A percentile compares a stretch with the other conserved stretches of the same genome.
phyloP scores from a whole-genome alignment of 805 yeast species.

The Yarrowia keelungensis region DNA sequence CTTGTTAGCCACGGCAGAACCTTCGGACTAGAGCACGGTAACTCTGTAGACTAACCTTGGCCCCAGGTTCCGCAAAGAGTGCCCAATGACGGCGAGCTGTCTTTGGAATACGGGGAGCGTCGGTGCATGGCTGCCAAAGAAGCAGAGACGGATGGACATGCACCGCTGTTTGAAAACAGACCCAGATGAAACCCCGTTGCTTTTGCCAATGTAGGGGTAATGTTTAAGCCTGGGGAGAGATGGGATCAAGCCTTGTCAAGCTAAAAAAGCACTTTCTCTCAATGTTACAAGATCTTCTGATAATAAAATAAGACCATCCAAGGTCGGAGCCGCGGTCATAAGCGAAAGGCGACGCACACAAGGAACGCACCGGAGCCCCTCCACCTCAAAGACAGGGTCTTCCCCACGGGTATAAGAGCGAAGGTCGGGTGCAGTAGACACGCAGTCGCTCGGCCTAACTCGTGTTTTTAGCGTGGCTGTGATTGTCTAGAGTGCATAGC shows the following conservation, averaged over 20 bases:
- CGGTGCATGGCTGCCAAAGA: slow-evolving; percentile 3
- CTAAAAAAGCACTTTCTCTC: background rate
- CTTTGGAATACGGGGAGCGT: background rate
- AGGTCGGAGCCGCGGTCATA: too few relatives aligned
- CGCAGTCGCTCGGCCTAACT: slow-evolving; percentile 6
- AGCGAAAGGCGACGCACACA: background rate
- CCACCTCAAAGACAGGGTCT: background rate
- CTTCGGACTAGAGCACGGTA: background rate
- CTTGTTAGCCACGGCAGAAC: background rate
- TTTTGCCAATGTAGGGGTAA: slow-evolving; percentile 7
- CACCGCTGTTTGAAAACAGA: background rate
- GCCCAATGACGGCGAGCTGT: background rate
- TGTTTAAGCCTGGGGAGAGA: background rate
- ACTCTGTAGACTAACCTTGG: slow-evolving; percentile 23
- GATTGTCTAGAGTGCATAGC: background rate
- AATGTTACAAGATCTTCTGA: slow-evolving; percentile 2
- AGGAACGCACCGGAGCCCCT: background rate
- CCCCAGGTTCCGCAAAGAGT: background rate
- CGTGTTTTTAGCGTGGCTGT: slow-evolving; percentile 2
- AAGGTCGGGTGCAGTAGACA: background rate
- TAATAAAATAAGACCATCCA: too few relatives aligned
- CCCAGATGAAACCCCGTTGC: slow-evolving; percentile 4
- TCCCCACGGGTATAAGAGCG: slow-evolving; percentile 1
- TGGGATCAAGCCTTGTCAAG: background rate
- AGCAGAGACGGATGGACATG: background rate